Evolutionary conservation across 2,329 filamentous ascomycete genomes (phyloP).

Genomic region (Alternaria postmessia): DNA sequence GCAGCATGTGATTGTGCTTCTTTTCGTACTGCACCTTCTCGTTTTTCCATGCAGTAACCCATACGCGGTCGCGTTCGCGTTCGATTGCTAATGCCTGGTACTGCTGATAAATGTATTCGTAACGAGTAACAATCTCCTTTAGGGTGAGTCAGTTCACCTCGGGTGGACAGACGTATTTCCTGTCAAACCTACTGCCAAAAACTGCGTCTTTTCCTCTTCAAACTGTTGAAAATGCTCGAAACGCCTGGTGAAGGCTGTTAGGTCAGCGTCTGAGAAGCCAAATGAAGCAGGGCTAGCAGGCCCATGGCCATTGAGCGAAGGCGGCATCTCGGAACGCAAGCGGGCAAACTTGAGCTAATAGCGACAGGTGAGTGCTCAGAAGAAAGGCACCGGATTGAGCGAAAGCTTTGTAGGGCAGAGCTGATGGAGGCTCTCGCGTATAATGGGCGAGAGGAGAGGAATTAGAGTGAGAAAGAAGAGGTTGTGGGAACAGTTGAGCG

Average conservation of each 20-base stretch:
- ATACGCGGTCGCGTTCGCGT: conserved; percentile 35
- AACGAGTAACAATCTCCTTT: conserved; percentile 53
- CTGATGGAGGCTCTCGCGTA: neutral
- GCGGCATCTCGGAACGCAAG: conserved; percentile 19
- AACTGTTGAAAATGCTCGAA: conserved; percentile 40
- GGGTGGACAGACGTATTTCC: neutral
- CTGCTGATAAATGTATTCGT: conserved; percentile 48
- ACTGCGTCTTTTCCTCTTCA: conserved; percentile 42
- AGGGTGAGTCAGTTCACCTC: conserved; percentile 6
- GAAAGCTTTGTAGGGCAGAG: neutral
- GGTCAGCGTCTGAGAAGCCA: conserved; percentile 4
- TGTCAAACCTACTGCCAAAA: conserved; percentile 41
- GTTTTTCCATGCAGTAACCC: conserved; percentile 25
- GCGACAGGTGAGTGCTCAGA: neutral
- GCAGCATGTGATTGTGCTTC: conserved; percentile 25
- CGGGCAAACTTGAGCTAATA: neutral
- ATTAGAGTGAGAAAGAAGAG: neutral
- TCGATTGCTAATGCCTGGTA: conserved; percentile 38
- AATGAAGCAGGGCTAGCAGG: conserved; percentile 4
- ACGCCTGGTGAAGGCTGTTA: conserved; percentile 37
- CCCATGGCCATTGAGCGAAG: conserved; percentile 19
- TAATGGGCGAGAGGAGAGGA: neutral
- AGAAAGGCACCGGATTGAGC: neutral
- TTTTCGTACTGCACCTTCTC: conserved; percentile 34
- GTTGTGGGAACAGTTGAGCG: conserved; percentile 2